Percentiles rank a stretch among this genome's conserved stretches.
phyloP scores from a whole-genome alignment of 768 basidiomycete species.

The Paxillus involutus region DNA sequence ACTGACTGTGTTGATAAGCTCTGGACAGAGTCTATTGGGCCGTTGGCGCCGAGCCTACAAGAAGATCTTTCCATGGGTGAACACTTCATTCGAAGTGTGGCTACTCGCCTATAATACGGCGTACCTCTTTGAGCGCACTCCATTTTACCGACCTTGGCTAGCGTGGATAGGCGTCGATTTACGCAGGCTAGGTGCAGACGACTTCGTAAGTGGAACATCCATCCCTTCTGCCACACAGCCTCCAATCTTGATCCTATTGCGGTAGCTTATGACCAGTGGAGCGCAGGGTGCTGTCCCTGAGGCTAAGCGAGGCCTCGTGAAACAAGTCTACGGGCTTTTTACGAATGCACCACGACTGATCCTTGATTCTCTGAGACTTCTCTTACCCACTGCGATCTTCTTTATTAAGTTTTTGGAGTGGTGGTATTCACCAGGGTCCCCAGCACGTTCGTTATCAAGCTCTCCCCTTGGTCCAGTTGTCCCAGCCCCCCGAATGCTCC shows the following conservation, averaged over 20 bases:
- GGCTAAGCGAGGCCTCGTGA: slow-evolving; percentile 37
- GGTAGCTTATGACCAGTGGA: slow-evolving; percentile 15
- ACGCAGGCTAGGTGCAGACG: slow-evolving; percentile 74
- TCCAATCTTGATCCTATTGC: slow-evolving; percentile 1
- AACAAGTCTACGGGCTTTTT: slow-evolving; percentile 47
- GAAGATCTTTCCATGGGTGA: slow-evolving; percentile 77
- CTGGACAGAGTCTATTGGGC: slow-evolving; percentile 48
- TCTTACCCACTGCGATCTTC: slow-evolving; percentile 89
- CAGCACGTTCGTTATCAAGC: slow-evolving; percentile 68
- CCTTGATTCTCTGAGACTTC: slow-evolving; percentile 74
- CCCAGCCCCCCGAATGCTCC: slow-evolving; percentile 74
- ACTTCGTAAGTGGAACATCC: slow-evolving; percentile 55
- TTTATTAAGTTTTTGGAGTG: slow-evolving; percentile 97
- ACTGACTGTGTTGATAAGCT: slow-evolving; percentile 2
- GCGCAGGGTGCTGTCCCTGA: slow-evolving; percentile 18
- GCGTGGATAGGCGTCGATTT: slow-evolving; percentile 82
- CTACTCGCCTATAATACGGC: slow-evolving; percentile 81
- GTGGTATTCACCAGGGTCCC: slow-evolving; percentile 97
- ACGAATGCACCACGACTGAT: slow-evolving; percentile 57
- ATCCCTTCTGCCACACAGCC: not conserved
- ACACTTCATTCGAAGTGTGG: slow-evolving; percentile 77
- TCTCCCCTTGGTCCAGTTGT: slow-evolving; percentile 66
- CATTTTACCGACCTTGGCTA: slow-evolving; percentile 91
- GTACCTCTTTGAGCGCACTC: slow-evolving; percentile 86
- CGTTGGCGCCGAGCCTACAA: slow-evolving; percentile 67